Conservation (phyloP, 768 basidiomycete species). For the Lyophyllum atratum region DNA sequence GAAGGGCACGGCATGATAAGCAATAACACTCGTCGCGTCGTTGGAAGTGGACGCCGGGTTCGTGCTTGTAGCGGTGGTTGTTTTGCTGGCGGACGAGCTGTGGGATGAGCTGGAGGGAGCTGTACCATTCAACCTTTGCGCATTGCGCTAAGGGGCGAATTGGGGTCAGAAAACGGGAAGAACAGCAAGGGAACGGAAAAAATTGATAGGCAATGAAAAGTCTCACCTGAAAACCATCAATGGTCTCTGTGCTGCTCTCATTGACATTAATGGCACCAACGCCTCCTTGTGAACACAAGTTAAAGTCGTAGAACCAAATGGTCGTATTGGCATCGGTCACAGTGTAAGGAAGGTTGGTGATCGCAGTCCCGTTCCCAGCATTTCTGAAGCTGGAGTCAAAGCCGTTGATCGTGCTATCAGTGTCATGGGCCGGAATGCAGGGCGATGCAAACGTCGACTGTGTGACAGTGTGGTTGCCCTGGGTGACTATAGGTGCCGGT, state of each 20-base stretch:
- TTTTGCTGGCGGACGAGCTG: neutral
- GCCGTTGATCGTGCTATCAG: conserved; percentile 53
- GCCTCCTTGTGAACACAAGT: conserved; percentile 55
- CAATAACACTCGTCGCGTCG: conserved; percentile 3
- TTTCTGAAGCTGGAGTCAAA: conserved; percentile 57
- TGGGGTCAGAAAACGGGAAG: neutral
- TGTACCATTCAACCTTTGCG: conserved; percentile 58
- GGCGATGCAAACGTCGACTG: conserved; percentile 58
- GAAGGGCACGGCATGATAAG: neutral
- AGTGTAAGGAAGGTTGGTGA: conserved; percentile 46
- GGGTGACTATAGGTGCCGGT: conserved; percentile 38
- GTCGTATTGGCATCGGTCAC: conserved; percentile 46
- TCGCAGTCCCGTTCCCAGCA: conserved; percentile 46
- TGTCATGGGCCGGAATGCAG: conserved; percentile 51
- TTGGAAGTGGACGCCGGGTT: conserved; percentile 6
- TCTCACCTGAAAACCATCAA: conserved; percentile 47
- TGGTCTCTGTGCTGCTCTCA: conserved; percentile 39
- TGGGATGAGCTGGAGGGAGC: conserved; percentile 10
- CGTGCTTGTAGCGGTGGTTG: conserved; percentile 7
- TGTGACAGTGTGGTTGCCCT: conserved; percentile 54
- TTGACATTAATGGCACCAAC: conserved; percentile 66
- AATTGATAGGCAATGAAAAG: neutral
- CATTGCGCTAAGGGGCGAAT: conserved; percentile 46
- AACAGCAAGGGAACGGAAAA: neutral
- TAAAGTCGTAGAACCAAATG: conserved; percentile 63